phyloP scores from a whole-genome alignment of 1,139 yeast species.

The Tardiomyces depauwii region DNA sequence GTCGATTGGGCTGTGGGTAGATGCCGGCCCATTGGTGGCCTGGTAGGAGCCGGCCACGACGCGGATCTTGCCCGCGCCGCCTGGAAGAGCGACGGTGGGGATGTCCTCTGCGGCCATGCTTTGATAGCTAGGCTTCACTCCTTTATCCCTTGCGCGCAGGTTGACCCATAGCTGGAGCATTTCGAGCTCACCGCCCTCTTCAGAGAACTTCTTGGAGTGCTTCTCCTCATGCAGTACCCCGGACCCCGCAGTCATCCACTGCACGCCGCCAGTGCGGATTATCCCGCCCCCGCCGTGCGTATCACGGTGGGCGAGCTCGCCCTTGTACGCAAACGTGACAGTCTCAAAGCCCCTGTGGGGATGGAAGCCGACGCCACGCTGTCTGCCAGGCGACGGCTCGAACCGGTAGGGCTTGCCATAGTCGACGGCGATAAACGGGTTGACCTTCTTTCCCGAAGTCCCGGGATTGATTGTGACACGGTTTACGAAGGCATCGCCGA shows the following conservation, averaged over 20 bases:
- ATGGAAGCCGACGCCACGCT: slow-evolving; percentile 30
- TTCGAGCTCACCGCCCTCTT: slow-evolving; percentile 3
- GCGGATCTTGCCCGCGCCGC: slow-evolving; percentile 1
- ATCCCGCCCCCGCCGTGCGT: slow-evolving; percentile 78
- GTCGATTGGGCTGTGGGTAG: slow-evolving; percentile 2
- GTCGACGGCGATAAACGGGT: slow-evolving; percentile 3
- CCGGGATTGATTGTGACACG: not conserved
- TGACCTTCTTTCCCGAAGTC: slow-evolving; percentile 1
- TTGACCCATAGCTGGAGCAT: slow-evolving; percentile 5
- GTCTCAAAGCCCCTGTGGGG: slow-evolving; percentile 93
- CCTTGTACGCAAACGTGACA: slow-evolving; percentile 60
- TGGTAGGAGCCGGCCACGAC: slow-evolving; percentile 3
- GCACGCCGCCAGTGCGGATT: slow-evolving; percentile 74
- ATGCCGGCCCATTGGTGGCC: slow-evolving; percentile 1
- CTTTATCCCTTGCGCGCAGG: slow-evolving; percentile 2
- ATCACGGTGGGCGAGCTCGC: slow-evolving; percentile 83
- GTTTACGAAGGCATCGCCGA: slow-evolving; percentile 2
- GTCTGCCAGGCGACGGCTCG: slow-evolving; percentile 1
- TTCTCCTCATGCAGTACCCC: slow-evolving; percentile 75
- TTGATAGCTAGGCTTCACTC: slow-evolving; percentile 2
- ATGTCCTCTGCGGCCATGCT: not conserved
- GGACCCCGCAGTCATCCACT: slow-evolving; percentile 90
- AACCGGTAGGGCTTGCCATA: slow-evolving; percentile 1
- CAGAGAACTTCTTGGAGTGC: slow-evolving; percentile 3
- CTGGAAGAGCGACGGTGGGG: not conserved